These are phyloP conservation scores for Candida insectalens DNA, from an alignment of 805 yeast species.

Conservation along the genomic window DNA sequence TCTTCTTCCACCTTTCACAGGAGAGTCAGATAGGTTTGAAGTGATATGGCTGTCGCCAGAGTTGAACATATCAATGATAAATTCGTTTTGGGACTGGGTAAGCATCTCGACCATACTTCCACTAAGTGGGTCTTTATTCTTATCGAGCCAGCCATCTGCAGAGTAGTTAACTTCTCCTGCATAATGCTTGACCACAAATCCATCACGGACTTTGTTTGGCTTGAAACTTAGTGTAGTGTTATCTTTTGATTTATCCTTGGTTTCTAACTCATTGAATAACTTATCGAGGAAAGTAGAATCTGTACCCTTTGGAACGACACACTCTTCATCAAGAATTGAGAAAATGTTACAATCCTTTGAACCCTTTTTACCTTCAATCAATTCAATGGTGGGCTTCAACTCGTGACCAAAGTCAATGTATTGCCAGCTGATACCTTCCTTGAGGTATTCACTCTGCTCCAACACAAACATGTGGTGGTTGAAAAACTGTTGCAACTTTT, in stretches of 20 bases:
- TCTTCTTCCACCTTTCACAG: conserved; percentile 18
- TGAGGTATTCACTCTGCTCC: conserved; percentile 49
- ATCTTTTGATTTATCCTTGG: conserved; percentile 17
- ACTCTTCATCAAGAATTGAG: conserved; percentile 86
- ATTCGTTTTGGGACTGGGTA: conserved; percentile 42
- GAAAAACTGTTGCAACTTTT: conserved; percentile 50
- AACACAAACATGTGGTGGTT: conserved; percentile 53
- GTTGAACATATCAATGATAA: conserved; percentile 46
- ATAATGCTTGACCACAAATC: conserved; percentile 82
- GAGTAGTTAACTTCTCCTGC: conserved; percentile 96
- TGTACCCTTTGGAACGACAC: conserved; percentile 84
- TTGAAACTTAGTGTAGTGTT: conserved; percentile 39
- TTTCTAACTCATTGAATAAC: conserved; percentile 55
- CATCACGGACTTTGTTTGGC: conserved; percentile 65
- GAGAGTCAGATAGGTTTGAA: conserved; percentile 21
- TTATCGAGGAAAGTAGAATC: conserved; percentile 80
- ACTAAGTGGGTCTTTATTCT: conserved; percentile 88
- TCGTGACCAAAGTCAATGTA: conserved; percentile 93
- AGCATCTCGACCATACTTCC: conserved; percentile 61
- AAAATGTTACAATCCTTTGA: conserved; percentile 60
- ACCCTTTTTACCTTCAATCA: conserved; percentile 54
- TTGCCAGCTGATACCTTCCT: conserved; percentile 54
- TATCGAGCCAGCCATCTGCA: conserved; percentile 87
- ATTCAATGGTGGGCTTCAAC: conserved; percentile 85
- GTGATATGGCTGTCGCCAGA: conserved; percentile 5